Base-by-base conservation (phyloP, 495 filamentous ascomycete species). In the Aspergillus saccharolyticus region DNA sequence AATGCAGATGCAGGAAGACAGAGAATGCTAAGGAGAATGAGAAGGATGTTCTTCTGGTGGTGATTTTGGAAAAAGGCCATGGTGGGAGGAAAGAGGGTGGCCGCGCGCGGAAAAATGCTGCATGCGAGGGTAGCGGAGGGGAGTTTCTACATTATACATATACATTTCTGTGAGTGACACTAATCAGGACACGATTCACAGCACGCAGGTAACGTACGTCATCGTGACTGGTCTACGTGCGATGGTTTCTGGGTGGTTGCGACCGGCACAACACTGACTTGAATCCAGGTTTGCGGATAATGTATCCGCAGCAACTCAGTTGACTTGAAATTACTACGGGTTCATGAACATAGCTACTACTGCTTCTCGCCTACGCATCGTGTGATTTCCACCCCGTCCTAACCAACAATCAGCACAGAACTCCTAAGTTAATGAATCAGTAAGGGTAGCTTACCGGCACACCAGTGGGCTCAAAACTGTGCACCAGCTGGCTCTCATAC, bases 401-500 rank as follows among this genome's bases (percentile, higher is more conserved):
- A 44, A 24, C 16, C 14, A 2, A 14, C 15, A n/a, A n/a, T 44
- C 19, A 53, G 52, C n/a, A 2, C 39, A 6, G 22, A 5, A 1
- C 21, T 1, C 17, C 8, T 21, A 21, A 19, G 1, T 16, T 3
- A 28, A 9, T 28, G 0, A 28, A n/a, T n/a, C n/a, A n/a, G n/a
- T n/a, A 28, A 24, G 4, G 3, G 1, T 22, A 6, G 4, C 52
- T 44, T 22, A 53, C 52, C 52, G 33, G 52, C 18, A 24, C 33
- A 15, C 53, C 53, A 52, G 54, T 50, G 1, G 54, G 54, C 45
- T 50, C 54, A 43, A 22, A 47, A 24, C 54, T 50, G 15, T 85
- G 64, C 14, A 84, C 62, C 46, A 85, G 70, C 55, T 72, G 67
- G 59, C 83, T 88, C 55, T 83, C 68, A 64, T 89, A 89, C 21